Base-by-base conservation (phyloP, 306 rosid genomes). In the Senna tora region DNA sequence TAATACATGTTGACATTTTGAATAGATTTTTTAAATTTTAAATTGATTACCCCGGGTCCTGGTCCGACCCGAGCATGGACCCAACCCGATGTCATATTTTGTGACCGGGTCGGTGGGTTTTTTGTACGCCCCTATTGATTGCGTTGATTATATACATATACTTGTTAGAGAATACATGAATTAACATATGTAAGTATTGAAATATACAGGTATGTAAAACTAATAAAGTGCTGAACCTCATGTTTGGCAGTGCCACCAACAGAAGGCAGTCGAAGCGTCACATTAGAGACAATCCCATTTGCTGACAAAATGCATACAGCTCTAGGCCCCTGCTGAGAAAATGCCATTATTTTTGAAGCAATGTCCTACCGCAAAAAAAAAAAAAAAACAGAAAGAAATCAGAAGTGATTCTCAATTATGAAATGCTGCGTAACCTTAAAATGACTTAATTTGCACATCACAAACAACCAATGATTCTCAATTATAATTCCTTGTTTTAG, bases 191-290 rank as follows among this genome's bases (percentile, higher is more conserved):
- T 38, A 12, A n/a, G 5, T 50, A 71, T 58, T 33, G 58, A 55
- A 22, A 50, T 16, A 7, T 15, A 34, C 16, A 28, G 36, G 59
- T 6, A 22, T 16, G 25, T 19, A 47, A 62, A 4, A 59, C 45
- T 12, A 71, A 55, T 22, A 62, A 67, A 71, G 65, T 47, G n/a
- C 19, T 76, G 41, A 52, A 89, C 99, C 96, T 95, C 96, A 2
- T 88, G 92, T 62, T 96, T 95, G 81, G 92, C 97, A 1, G 92
- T 74, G 84, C 97, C 99, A 53, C 97, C 96, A 92, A 69, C 89
- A 20, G 96, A 87, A 80, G 99, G 89, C 77, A 92, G 99, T 20
- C 89, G 85, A 75, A 95, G 99, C 15, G 97, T 87, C 68, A 90
- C 99, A 1, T 92, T 91, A 55, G 97, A 91, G 64, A 95, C 97